These are phyloP conservation scores for Mucor racemosus DNA, from an alignment of 371 early-diverging fungal species.

Conservation along the genomic window DNA sequence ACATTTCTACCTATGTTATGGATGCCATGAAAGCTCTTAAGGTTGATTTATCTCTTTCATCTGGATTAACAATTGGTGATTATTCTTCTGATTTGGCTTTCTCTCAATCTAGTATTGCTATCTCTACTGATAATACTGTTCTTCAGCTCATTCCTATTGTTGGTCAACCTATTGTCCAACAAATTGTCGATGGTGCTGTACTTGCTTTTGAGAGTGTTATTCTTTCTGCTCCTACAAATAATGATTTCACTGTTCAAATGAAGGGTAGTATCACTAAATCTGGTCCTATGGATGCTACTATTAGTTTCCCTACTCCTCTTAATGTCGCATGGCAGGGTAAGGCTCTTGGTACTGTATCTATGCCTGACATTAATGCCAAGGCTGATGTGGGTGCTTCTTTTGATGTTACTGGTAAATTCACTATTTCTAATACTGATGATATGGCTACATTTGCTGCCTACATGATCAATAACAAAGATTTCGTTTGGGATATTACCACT, in stretches of 20 bases:
- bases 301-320: slow-evolving; percentile 57
- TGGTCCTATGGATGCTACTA: slow-evolving; percentile 66
- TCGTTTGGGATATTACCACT: slow-evolving; percentile 61
- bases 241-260: slow-evolving; percentile 58
- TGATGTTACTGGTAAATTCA: slow-evolving; percentile 52
- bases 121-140: slow-evolving; percentile 50
- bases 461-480: slow-evolving; percentile 60
- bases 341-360: slow-evolving; percentile 52
- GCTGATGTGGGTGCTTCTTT: slow-evolving; percentile 56
- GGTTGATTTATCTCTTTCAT: slow-evolving; percentile 58
- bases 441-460: slow-evolving; percentile 59
- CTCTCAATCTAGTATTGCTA: slow-evolving; percentile 54
- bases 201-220: slow-evolving; percentile 54
- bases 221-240: slow-evolving; percentile 56
- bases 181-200: slow-evolving; percentile 55
- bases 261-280: slow-evolving; percentile 60
- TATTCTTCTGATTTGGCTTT: slow-evolving; percentile 53
- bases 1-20: slow-evolving; percentile 51
- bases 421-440: slow-evolving; percentile 43
- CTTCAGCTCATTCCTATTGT: slow-evolving; percentile 58
- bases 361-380: slow-evolving; percentile 51
- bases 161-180: slow-evolving; percentile 64
- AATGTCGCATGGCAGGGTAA: slow-evolving; percentile 56
- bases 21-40: slow-evolving; percentile 58
- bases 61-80: slow-evolving; percentile 56